These are phyloP conservation scores for Saccharomyces hybrid DNA, from an alignment of 1,139 yeast species.

Conservation along the genomic window DNA sequence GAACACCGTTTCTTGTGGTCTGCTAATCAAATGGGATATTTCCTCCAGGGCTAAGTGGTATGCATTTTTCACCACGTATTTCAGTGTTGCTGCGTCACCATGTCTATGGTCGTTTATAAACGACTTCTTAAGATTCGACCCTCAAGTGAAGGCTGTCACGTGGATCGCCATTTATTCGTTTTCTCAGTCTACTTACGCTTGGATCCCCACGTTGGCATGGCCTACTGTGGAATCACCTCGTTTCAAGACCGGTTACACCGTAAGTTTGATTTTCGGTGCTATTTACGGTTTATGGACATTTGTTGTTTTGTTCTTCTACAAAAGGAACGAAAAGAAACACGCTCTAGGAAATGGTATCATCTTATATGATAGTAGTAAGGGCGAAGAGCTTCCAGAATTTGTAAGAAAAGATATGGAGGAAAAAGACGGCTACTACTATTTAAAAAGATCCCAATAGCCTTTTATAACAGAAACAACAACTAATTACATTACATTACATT, in stretches of 20 bases:
- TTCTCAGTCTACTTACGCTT: constrained; percentile 33
- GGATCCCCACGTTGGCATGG: constrained; percentile 42
- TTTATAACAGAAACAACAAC: neutral
- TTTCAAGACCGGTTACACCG: constrained; percentile 44
- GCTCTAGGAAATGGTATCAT: constrained; percentile 50
- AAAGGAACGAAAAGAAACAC: constrained; percentile 46
- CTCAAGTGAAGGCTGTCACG: constrained; percentile 33
- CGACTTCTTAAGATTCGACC: constrained; percentile 34
- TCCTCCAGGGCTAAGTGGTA: constrained; percentile 31
- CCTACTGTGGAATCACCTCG: constrained; percentile 49
- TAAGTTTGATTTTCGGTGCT: constrained; percentile 45
- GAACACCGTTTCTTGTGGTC: constrained; percentile 39
- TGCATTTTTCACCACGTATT: constrained; percentile 32
- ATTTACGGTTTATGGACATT: constrained; percentile 49
- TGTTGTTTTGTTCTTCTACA: constrained; percentile 50
- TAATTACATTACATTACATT: neutral
- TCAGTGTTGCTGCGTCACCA: constrained; percentile 33
- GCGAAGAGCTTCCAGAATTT: constrained; percentile 28
- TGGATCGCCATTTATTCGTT: constrained; percentile 33
- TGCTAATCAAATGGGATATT: constrained; percentile 41
- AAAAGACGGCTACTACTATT: constrained; percentile 27
- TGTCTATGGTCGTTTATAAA: constrained; percentile 34
- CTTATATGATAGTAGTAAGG: constrained; percentile 26
- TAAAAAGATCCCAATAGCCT: constrained; percentile 6
- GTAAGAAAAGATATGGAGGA: constrained; percentile 23